phyloP scores from a whole-genome alignment of 2,329 filamentous ascomycete species.

The Sclerotiophoma versabilis region DNA sequence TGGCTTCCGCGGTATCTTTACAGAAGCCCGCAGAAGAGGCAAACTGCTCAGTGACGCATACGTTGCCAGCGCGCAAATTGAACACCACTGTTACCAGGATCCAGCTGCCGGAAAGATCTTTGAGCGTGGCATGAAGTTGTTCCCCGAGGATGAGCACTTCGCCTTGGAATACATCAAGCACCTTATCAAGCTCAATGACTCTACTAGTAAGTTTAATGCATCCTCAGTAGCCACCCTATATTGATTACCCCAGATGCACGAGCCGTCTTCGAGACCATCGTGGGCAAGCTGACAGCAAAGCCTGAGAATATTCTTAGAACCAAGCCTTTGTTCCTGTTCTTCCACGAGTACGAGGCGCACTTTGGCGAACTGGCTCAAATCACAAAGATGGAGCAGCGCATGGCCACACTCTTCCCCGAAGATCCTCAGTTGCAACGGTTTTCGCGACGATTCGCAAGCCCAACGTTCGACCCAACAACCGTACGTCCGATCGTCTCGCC shows the following conservation, averaged over 20 bases:
- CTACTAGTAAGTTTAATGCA: slow-evolving; percentile 74
- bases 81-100: slow-evolving; percentile 96
- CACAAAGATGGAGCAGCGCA: slow-evolving; percentile 86
- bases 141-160: slow-evolving; percentile 91
- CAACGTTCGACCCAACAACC: slow-evolving; percentile 79
- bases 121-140: slow-evolving; percentile 89
- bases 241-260: slow-evolving; percentile 72
- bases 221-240: not conserved
- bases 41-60: slow-evolving; percentile 94
- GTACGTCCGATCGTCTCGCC: slow-evolving; percentile 87
- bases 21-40: slow-evolving; percentile 84
- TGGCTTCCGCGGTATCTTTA: slow-evolving; percentile 87
- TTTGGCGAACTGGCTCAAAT: slow-evolving; percentile 94
- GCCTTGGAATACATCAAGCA: slow-evolving; percentile 97
- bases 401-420: slow-evolving; percentile 91
- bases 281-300: slow-evolving; percentile 80
- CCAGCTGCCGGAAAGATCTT: slow-evolving; percentile 93
- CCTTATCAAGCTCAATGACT: slow-evolving; percentile 88
- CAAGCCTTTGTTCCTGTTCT: slow-evolving; percentile 86
- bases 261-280: slow-evolving; percentile 94
- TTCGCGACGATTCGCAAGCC: slow-evolving; percentile 71
- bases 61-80: slow-evolving; percentile 88
- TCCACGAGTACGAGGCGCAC: slow-evolving; percentile 93
- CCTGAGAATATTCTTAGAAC: slow-evolving; percentile 76
- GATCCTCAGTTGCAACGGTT: slow-evolving; percentile 81